Percentiles rank a stretch among this genome's conserved stretches.
Conservation (phyloP, 805 yeast species). For the Isabelozyma pseudorhagii region DNA sequence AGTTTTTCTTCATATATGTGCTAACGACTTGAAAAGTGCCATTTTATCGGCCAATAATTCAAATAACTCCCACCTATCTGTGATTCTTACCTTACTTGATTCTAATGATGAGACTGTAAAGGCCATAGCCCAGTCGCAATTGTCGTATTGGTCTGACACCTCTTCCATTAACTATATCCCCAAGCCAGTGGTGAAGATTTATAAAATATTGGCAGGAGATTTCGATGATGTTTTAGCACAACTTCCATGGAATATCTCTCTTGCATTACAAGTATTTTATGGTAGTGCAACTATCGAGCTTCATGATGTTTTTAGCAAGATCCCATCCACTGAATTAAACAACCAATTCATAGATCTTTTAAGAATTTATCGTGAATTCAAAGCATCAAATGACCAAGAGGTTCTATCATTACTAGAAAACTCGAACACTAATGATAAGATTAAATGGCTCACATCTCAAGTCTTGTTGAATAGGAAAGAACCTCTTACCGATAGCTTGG, state of each 20-base stretch:
- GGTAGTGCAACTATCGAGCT: slow-evolving; percentile 36
- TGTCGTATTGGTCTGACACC: slow-evolving; percentile 60
- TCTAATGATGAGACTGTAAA: slow-evolving; percentile 62
- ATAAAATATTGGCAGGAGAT: slow-evolving; percentile 60
- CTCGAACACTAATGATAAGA: slow-evolving; percentile 28
- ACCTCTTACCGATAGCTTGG: slow-evolving; percentile 23
- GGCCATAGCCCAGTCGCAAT: slow-evolving; percentile 55
- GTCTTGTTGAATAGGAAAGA: slow-evolving; percentile 26
- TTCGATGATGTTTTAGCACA: slow-evolving; percentile 36
- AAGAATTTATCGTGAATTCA: slow-evolving; percentile 10
- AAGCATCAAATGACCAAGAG: slow-evolving; percentile 3
- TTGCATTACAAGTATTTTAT: slow-evolving; percentile 62
- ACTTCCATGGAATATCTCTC: slow-evolving; percentile 63
- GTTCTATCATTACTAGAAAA: slow-evolving; percentile 5
- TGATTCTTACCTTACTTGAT: slow-evolving; percentile 64
- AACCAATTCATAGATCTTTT: slow-evolving; percentile 17
- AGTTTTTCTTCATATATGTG: slow-evolving; percentile 48
- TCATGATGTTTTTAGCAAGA: slow-evolving; percentile 8
- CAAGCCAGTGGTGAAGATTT: slow-evolving; percentile 50
- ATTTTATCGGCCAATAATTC: slow-evolving; percentile 56
- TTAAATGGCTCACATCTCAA: slow-evolving; percentile 53
- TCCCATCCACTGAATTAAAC: slow-evolving; percentile 8
- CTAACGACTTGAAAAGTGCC: slow-evolving; percentile 63
- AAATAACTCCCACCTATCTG: slow-evolving; percentile 67
- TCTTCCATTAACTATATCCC: slow-evolving; percentile 49